Base-by-base conservation (phyloP, 2,329 filamentous ascomycete genomes). In the Sphaerulina populicola region DNA sequence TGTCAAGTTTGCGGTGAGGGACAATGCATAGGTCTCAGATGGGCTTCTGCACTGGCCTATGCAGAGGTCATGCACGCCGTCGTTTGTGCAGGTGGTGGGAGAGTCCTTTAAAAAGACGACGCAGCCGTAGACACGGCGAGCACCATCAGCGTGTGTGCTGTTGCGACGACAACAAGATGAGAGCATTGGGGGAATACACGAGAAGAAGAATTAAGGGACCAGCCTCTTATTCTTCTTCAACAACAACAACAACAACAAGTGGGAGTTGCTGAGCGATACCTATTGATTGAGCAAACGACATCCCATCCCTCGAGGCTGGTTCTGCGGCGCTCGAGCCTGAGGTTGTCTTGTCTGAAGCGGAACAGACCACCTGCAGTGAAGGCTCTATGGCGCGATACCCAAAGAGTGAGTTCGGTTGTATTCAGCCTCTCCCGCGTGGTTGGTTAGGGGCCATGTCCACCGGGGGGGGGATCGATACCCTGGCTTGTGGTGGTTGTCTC, bases 1-100 rank as follows among this genome's bases (percentile, higher is more conserved):
- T 2, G 18, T 18, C 46, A 49, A 58, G 59, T 60, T 63, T 63
- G 62, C 62, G 59, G 59, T 62, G 60, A 59, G 55, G 51, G 49
- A 63, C 60, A 63, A 62, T 60, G 60, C 59, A 54, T 49, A 43
- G 54, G 51, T 56, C 53, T 59, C 51, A 53, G 49, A 57, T 52
- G 49, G 47, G 51, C 51, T 56, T 56, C 51, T 36, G 47, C 51
- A 44, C 41, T 47, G 44, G 38, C 49, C 47, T 49, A 46, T 49
- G 52, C 51, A 49, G 38, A 46, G 47, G 44, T 27, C 47, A 56
- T 51, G 51, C 54, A 53, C 15, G 46, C 35, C 54, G 40, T 52
- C 54, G 54, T 56, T 56, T 56, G 54, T 50, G 44, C 48, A 46
- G 51, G 49, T 46, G 40, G 48, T 51, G 35, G 44, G 47, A 50